Percentiles rank a stretch among this genome's conserved stretches.
Evolutionary conservation across 495 filamentous ascomycete genomes (phyloP).

Genomic region (Trichoderma erinaceum): DNA sequence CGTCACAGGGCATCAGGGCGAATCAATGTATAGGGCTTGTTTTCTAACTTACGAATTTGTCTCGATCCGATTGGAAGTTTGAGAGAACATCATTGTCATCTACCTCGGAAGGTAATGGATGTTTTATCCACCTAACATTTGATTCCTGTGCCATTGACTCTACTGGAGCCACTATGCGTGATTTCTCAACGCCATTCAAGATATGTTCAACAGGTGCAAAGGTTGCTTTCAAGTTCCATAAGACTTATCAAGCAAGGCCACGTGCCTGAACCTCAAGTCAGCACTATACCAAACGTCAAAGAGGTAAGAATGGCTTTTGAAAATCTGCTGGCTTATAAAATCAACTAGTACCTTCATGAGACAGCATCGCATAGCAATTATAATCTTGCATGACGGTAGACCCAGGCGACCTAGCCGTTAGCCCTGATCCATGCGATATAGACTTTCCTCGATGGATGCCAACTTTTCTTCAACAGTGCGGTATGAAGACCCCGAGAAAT

Average conservation of each 20-base stretch:
- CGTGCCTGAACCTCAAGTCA: background rate
- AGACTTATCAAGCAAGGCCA: background rate
- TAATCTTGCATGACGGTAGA: background rate
- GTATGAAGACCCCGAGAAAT: background rate
- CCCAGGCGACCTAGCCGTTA: background rate
- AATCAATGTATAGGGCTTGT: background rate
- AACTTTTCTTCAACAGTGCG: background rate
- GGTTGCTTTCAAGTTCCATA: background rate
- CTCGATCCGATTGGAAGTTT: background rate
- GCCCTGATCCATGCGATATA: background rate
- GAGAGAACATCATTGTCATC: background rate
- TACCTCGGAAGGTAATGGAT: background rate
- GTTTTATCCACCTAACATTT: background rate
- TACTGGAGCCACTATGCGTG: too few relatives aligned
- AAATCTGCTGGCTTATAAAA: background rate
- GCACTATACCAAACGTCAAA: background rate
- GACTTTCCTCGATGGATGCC: background rate
- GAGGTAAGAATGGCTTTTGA: constrained; percentile 1
- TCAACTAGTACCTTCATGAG: background rate
- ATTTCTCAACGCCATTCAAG: too few relatives aligned
- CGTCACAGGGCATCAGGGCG: background rate
- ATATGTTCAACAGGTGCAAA: too few relatives aligned
- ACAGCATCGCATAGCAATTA: background rate
- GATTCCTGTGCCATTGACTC: too few relatives aligned
- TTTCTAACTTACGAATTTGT: background rate